These are phyloP conservation scores for Purpureocillium takamizusanense DNA, from an alignment of 2,329 filamentous ascomycete genomes.

Conservation along the genomic window DNA sequence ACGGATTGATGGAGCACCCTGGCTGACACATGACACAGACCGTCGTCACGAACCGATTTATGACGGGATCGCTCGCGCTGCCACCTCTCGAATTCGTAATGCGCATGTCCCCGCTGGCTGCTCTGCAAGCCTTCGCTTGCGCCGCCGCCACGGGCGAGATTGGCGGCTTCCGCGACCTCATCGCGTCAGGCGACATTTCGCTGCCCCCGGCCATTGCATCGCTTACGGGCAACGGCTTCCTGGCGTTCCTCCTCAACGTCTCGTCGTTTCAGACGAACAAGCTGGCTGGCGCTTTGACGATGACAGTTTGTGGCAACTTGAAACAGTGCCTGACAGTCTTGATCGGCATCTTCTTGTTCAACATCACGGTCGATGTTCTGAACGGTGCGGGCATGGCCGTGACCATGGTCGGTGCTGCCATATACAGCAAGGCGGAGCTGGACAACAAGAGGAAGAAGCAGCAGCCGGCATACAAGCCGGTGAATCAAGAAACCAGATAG, in stretches of 20 bases:
- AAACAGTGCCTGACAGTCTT: conserved; percentile 49
- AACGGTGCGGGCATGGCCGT: conserved; percentile 49
- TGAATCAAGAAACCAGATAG: conserved; percentile 22
- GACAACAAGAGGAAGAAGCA: conserved; percentile 32
- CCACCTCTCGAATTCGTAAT: conserved; percentile 52
- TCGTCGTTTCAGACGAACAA: conserved; percentile 51
- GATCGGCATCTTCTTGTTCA: conserved; percentile 43
- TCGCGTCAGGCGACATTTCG: conserved; percentile 24
- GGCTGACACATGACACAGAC: conserved; percentile 28
- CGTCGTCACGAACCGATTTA: conserved; percentile 54
- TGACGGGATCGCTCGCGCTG: conserved; percentile 50
- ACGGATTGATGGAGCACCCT: neutral
- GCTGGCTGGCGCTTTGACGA: conserved; percentile 46
- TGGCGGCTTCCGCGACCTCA: conserved; percentile 25
- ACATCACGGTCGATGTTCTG: conserved; percentile 37
- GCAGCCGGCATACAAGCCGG: conserved; percentile 23
- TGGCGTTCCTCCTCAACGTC: conserved; percentile 48
- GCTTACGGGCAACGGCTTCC: conserved; percentile 40
- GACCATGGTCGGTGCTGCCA: conserved; percentile 44
- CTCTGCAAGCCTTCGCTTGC: conserved; percentile 43
- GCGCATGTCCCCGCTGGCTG: conserved; percentile 53
- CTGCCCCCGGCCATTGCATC: conserved; percentile 27
- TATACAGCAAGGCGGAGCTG: conserved; percentile 49
- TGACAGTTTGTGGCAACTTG: conserved; percentile 50
- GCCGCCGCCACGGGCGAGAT: conserved; percentile 45